Base-by-base conservation (phyloP, 75 land plant species). In the Chamaecyparis obtusa region DNA sequence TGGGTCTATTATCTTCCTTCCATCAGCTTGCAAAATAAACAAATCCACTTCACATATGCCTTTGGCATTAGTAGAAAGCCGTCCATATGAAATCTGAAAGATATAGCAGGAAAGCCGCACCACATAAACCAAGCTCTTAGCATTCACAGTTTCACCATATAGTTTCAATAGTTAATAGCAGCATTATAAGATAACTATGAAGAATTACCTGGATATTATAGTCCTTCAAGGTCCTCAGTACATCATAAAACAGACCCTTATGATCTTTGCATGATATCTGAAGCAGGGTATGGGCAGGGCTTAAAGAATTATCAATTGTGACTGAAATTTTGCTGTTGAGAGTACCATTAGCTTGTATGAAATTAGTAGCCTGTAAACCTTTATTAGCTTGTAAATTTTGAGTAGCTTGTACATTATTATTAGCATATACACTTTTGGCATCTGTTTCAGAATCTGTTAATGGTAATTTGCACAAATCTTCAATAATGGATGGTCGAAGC, bases 201-300 rank as follows among this genome's bases (percentile, higher is more conserved):
- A 80, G 51, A 89, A 85, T 76, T 87, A 95, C 99, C 96, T 96
- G 93, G 83, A 95, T 92, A 37, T 95, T 93, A 75, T 90, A 93
- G 75, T 98, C 99, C 87, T 96, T 96, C 32, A 95, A 83, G 41
- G 95, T 94, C 74, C 99, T 91, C 93, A 96, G 87, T 37, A 93
- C 91, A 87, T 98, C 99, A 86, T 98, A 98, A 9, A 98, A 86
- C 7, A 98, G 91, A 55, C 99, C 99, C 83, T 93, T 98, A 75
- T 93, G 96, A 86, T 96, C 96, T 67, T 41, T 92, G 84, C 99
- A 94, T 14, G 89, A 84, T 56, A 96, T 90, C 84, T 98, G 97
- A 51, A 98, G 88, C 14, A 96, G 87, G 16, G 96, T 94, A 48
- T 98, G 99, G 48, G 89, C 87, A 8, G 93, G 99, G 86, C 99